Percentiles rank a stretch among this genome's conserved stretches.
Evolutionary conservation across 2,329 filamentous ascomycete genomes (phyloP).

Genomic region (Botrytis fragariae): DNA sequence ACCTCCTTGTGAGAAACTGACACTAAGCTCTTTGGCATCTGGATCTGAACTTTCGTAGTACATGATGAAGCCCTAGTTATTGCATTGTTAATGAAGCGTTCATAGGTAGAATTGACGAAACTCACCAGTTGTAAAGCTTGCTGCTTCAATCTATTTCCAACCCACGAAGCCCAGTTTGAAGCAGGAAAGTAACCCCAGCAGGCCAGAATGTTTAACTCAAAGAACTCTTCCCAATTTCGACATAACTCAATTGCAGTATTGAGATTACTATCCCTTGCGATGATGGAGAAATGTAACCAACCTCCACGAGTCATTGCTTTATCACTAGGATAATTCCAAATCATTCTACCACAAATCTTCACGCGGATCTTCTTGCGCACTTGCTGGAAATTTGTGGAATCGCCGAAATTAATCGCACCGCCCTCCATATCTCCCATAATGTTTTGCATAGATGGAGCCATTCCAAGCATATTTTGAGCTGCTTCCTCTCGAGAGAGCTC

Average conservation of each 20-base stretch:
- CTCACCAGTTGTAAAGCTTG: conserved; percentile 42
- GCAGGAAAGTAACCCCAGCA: conserved; percentile 48
- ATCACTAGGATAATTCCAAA: conserved; percentile 52
- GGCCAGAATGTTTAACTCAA: conserved; percentile 46
- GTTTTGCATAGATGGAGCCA: conserved; percentile 35
- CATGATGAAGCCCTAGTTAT: conserved; percentile 31
- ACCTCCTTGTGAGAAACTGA: conserved; percentile 39
- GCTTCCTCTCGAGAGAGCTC: conserved; percentile 28
- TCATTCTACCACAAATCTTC: conserved; percentile 47
- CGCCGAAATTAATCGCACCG: conserved; percentile 38
- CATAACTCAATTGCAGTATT: conserved; percentile 47
- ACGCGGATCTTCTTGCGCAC: conserved; percentile 42
- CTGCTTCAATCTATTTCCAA: conserved; percentile 41
- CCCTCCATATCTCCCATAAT: conserved; percentile 22
- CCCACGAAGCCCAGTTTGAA: conserved; percentile 45
- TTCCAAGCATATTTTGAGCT: conserved; percentile 30
- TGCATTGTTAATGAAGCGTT: background rate
- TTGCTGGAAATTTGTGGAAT: conserved; percentile 39
- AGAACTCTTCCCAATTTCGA: conserved; percentile 51
- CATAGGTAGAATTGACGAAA: background rate
- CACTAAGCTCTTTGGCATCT: conserved; percentile 38
- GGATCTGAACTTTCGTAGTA: conserved; percentile 26
- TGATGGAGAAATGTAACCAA: conserved; percentile 51
- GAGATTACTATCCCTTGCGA: conserved; percentile 48
- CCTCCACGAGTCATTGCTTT: conserved; percentile 47